Evolutionary conservation across 768 basidiomycete genomes (phyloP), one percentile per base, ranked within the genome.

Genomic region (Pleurotus sapidus): DNA sequence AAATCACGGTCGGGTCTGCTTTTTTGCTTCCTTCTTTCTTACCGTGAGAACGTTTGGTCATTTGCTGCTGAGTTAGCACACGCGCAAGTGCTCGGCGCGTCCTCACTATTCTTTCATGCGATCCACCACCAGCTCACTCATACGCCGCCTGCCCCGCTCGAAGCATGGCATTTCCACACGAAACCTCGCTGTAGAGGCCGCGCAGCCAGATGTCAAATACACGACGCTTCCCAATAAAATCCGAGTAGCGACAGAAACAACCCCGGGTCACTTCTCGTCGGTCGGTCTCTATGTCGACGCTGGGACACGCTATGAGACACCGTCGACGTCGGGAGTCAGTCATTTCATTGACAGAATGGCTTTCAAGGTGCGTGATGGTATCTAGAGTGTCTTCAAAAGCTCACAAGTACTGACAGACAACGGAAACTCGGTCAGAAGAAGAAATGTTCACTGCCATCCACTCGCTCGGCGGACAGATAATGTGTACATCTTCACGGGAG

Each of bases 281-380:
- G 82, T 96, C 0, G 97, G 96, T 3, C 82, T 98, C 40, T 98
- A 94, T 65, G 81, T 98, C 63, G 95, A 98, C 69, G 95, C 93
- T 2, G 97, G 97, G 23, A 86, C 92, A 25, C 81, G 97, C 12
- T 95, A 91, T 77, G 97, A 98, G 69, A 84, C 80, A 9, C 72
- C 80, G 17, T 71, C 80, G 15, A 88, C 80, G 0, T 84, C 83
- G 6, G 97, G 97, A 0, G 89, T 87, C 5, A 91, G 91, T 60
- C 94, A 98, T 81, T 90, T 98, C 67, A 69, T 98, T 34, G 95
- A 98, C 65, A 81, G 95, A 65, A 86, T 98, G 84, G 96, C 96
- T 1, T 98, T 96, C 80, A 98, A 98, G 84, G 95, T 95, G 59
- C 39, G 70, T 67, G 4, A 42, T 23, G 17, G 42, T 45, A 11